phyloP scores from a whole-genome alignment of 2,329 filamentous ascomycete genomes.

The Colletotrichum tofieldiae region DNA sequence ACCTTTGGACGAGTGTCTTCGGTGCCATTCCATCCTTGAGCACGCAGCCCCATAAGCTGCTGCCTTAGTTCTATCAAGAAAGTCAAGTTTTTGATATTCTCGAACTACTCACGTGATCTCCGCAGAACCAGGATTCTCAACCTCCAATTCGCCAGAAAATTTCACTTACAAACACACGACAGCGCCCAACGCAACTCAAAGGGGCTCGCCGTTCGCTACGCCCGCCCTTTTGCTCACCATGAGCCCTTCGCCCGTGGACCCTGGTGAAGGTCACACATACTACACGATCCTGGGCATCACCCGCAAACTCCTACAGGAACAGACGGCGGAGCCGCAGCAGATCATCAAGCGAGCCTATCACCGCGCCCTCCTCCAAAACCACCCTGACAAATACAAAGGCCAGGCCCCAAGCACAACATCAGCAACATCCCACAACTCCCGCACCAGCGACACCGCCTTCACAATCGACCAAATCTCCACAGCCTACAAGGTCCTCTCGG shows the following conservation, averaged over 20 bases:
- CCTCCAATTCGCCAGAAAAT: constrained; percentile 38
- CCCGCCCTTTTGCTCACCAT: constrained; percentile 31
- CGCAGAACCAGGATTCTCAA: constrained; percentile 2
- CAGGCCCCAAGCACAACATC: constrained; percentile 37
- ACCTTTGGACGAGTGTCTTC: background rate
- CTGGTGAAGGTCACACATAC: constrained; percentile 60
- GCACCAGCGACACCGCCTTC: constrained; percentile 49
- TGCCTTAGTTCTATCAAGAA: background rate
- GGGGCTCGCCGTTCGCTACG: constrained; percentile 38
- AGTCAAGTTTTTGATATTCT: background rate
- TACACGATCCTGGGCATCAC: constrained; percentile 75
- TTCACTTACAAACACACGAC: constrained; percentile 30
- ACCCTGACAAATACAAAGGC: constrained; percentile 71
- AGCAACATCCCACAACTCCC: constrained; percentile 20
- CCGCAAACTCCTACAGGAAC: constrained; percentile 61
- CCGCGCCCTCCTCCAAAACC: constrained; percentile 75
- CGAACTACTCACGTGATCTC: constrained; percentile 36
- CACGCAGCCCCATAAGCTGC: background rate
- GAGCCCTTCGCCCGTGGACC: constrained; percentile 33
- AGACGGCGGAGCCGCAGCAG: constrained; percentile 55
- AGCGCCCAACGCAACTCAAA: constrained; percentile 18
- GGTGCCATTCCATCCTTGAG: background rate
- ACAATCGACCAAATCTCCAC: constrained; percentile 76
- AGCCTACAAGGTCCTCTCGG: constrained; percentile 72
- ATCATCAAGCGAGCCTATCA: constrained; percentile 76